Percentiles rank a stretch among this genome's conserved stretches.
These are phyloP conservation scores for Arabidopsis lyrata DNA, from an alignment of 441 rosid species.

Conservation along the genomic window DNA sequence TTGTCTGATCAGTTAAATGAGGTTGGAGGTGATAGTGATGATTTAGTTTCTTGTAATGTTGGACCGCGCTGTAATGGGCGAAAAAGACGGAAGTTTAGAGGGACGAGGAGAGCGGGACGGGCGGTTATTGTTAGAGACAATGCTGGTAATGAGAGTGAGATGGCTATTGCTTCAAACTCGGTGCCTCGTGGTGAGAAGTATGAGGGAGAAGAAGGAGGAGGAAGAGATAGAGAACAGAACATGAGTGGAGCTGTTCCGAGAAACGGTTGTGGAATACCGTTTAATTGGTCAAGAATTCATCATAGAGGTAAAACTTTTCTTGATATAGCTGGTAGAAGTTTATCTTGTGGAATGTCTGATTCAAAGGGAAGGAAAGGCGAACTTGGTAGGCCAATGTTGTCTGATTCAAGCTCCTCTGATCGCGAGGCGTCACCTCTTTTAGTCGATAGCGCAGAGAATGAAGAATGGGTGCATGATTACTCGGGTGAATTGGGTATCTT, in stretches of 20 bases:
- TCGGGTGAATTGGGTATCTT: constrained; percentile 92
- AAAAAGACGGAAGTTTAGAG: constrained; percentile 79
- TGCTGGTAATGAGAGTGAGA: constrained; percentile 67
- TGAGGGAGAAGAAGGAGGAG: constrained; percentile 55
- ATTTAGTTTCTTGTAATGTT: constrained; percentile 72
- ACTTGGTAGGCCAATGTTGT: constrained; percentile 65
- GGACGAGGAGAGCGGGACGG: constrained; percentile 63
- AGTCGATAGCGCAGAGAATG: constrained; percentile 71
- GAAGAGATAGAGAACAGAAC: constrained; percentile 54
- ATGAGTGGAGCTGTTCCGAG: constrained; percentile 56
- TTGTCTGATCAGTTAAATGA: constrained; percentile 77
- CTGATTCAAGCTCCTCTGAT: constrained; percentile 71
- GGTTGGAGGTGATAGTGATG: constrained; percentile 67
- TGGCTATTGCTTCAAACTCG: constrained; percentile 94
- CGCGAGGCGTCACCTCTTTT: constrained; percentile 84
- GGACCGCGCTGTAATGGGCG: constrained; percentile 49
- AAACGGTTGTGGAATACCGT: constrained; percentile 80
- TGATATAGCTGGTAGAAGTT: constrained; percentile 94
- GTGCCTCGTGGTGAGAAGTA: constrained; percentile 60
- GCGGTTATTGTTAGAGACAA: constrained; percentile 34
- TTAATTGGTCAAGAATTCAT: constrained; percentile 98
- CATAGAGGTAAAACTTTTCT: constrained; percentile 80
- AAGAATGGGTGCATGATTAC: constrained; percentile 87
- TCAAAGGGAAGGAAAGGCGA: constrained; percentile 67
- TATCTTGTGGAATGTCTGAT: constrained; percentile 91